These are phyloP conservation scores for Pseudopyricularia cyperi DNA, from an alignment of 2,329 filamentous ascomycete genomes.

Conservation along the genomic window DNA sequence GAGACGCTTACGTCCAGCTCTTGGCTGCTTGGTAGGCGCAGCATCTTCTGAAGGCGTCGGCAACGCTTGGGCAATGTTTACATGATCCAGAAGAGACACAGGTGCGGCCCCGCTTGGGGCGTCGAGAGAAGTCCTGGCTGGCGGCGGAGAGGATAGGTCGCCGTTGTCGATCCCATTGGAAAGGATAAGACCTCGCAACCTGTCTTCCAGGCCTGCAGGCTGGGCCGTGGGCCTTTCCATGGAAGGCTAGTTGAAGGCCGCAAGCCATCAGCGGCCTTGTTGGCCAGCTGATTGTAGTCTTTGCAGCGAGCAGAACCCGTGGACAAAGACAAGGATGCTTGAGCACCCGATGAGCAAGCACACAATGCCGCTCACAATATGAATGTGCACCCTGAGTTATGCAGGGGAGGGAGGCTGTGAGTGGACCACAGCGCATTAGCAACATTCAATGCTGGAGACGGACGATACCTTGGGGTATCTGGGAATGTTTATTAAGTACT, in stretches of 20 bases:
- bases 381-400: no score
- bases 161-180: not conserved
- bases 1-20: constrained; percentile 31
- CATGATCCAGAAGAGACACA: not conserved
- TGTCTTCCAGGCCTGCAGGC: not conserved
- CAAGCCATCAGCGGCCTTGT: not conserved
- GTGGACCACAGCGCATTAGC: no score
- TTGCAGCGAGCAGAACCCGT: not conserved
- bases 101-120: not conserved
- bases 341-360: no score
- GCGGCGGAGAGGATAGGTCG: not conserved
- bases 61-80: not conserved
- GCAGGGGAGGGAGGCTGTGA: no score
- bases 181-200: not conserved
- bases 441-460: no score
- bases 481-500: no score
- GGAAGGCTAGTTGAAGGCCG: not conserved
- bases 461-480: no score
- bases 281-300: not conserved
- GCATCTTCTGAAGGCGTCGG: not conserved
- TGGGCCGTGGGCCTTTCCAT: not conserved
- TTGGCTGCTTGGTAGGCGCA: constrained; percentile 6
- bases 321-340: no score
- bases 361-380: no score
- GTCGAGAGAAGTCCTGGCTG: not conserved